Evolutionary conservation across 129 eudicot genomes (phyloP).

Genomic region (Helianthus tuberosus): DNA sequence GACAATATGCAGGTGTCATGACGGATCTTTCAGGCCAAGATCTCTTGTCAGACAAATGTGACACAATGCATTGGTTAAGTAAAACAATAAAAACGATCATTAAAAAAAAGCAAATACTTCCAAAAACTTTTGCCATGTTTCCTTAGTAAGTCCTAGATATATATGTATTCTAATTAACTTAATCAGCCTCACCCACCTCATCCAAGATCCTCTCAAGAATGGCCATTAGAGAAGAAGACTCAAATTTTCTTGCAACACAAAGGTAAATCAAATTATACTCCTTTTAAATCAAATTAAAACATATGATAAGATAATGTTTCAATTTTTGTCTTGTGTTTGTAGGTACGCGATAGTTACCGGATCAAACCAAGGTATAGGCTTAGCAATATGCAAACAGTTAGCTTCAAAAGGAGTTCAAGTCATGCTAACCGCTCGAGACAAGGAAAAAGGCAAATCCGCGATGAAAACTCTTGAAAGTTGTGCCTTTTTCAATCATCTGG

Average conservation of each 20-base stretch:
- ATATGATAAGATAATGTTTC: neutral
- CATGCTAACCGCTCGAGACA: slow-evolving; percentile 66
- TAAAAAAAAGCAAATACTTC: slow-evolving; percentile 2
- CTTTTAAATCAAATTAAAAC: neutral
- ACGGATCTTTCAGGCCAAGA: neutral
- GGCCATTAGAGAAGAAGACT: slow-evolving; percentile 20
- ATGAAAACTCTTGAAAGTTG: slow-evolving; percentile 38
- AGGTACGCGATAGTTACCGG: slow-evolving; percentile 89
- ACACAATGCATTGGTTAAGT: neutral
- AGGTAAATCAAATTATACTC: neutral
- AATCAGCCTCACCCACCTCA: neutral
- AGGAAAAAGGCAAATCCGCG: slow-evolving; percentile 60
- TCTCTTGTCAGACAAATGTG: slow-evolving; percentile 5
- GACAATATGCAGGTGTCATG: neutral
- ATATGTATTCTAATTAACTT: too few relatives aligned
- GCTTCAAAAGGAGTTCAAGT: slow-evolving; percentile 63
- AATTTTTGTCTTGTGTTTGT: neutral
- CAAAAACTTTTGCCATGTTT: too few relatives aligned
- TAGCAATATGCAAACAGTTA: slow-evolving; percentile 70
- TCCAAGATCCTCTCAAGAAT: slow-evolving; percentile 10
- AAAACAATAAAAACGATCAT: neutral
- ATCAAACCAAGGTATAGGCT: slow-evolving; percentile 75
- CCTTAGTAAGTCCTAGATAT: too few relatives aligned
- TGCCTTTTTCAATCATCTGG: slow-evolving; percentile 18
- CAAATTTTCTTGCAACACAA: slow-evolving; percentile 27